Evolutionary conservation across 257 asterid species (phyloP).

Genomic region (Penstemon davidsonii): DNA sequence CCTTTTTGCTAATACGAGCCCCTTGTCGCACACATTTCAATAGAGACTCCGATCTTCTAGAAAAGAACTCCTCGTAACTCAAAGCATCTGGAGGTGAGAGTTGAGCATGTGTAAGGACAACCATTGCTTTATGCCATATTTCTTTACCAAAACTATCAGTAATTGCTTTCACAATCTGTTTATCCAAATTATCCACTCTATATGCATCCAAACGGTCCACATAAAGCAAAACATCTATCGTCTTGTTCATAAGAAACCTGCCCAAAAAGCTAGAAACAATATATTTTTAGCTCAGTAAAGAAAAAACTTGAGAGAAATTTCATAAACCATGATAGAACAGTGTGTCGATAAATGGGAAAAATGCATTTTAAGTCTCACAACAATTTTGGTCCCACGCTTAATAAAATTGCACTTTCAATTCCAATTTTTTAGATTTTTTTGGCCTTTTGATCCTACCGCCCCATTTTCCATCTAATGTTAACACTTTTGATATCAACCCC

Average conservation of each 20-base stretch:
- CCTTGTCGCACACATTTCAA: slow-evolving; percentile 77
- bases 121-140: slow-evolving; percentile 79
- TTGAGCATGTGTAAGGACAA: slow-evolving; percentile 95
- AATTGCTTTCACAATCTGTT: slow-evolving; percentile 83
- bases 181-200: slow-evolving; percentile 94
- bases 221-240: slow-evolving; percentile 88
- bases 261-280: slow-evolving; percentile 40
- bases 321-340: not conserved
- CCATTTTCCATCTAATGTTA: too few species aligned
- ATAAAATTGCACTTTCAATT: too few species aligned
- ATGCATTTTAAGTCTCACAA: too few species aligned
- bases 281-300: not conserved
- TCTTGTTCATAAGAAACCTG: slow-evolving; percentile 88
- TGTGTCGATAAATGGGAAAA: too few species aligned
- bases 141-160: slow-evolving; percentile 78
- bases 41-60: slow-evolving; percentile 85
- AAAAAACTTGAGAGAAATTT: not conserved
- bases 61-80: slow-evolving; percentile 75
- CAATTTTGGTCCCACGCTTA: too few species aligned
- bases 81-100: slow-evolving; percentile 97
- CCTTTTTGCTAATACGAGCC: slow-evolving; percentile 65
- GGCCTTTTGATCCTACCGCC: too few species aligned
- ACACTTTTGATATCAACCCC: too few species aligned
- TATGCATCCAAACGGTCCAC: slow-evolving; percentile 98
- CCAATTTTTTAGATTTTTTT: too few species aligned